phyloP scores from a whole-genome alignment of 495 filamentous ascomycete genomes.

The Aspergillus incahuasiensis region DNA sequence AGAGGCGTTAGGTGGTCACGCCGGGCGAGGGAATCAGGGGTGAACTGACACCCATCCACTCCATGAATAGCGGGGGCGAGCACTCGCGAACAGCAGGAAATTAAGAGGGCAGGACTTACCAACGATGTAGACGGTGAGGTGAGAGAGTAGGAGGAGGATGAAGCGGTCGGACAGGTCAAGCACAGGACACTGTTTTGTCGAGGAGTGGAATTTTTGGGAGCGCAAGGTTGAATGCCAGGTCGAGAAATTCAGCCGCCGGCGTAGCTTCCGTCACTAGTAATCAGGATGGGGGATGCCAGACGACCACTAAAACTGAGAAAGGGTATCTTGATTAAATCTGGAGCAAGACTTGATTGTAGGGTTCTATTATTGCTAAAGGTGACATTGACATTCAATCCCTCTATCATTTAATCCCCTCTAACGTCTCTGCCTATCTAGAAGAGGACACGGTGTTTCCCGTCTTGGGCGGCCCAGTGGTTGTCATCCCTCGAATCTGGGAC shows the following conservation, averaged over 20 bases:
- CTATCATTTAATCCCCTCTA: constrained; percentile 9
- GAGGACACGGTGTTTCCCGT: constrained; percentile 46
- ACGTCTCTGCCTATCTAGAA: constrained; percentile 18
- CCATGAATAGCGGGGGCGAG: constrained; percentile 4
- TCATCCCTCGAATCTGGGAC: constrained; percentile 5
- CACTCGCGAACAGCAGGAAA: constrained; percentile 15
- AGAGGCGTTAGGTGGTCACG: constrained; percentile 25
- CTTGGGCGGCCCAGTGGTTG: constrained; percentile 2
- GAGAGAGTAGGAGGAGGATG: constrained; percentile 14
- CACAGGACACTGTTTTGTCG: constrained; percentile 20
- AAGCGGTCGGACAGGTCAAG: constrained; percentile 12
- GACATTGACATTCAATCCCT: neutral
- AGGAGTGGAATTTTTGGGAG: constrained; percentile 25
- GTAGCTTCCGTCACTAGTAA: constrained; percentile 34
- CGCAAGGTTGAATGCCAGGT: constrained; percentile 22
- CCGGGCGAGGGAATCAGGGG: constrained; percentile 24
- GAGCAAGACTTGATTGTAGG: neutral
- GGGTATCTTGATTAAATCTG: neutral
- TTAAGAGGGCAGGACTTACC: constrained; percentile 9
- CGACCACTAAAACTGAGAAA: neutral
- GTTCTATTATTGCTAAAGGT: neutral
- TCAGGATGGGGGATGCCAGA: neutral
- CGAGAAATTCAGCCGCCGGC: constrained; percentile 30
- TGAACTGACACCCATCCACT: constrained; percentile 11
- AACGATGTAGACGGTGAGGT: constrained; percentile 16